These are phyloP conservation scores for Lithospermum erythrorhizon DNA, from an alignment of 257 asterid species.

Conservation along the genomic window DNA sequence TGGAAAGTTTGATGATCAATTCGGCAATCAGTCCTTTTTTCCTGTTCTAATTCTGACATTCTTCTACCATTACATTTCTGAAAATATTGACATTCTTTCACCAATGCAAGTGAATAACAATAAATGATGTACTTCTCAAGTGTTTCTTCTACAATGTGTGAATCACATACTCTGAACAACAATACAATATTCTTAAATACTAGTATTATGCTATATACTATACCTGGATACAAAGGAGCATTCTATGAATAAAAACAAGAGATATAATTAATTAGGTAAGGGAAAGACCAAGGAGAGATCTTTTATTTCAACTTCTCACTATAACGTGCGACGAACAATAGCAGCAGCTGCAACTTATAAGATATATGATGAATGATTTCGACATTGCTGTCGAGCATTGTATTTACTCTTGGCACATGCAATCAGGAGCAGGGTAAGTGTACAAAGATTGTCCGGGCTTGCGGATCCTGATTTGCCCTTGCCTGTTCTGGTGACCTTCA, in stretches of 20 bases:
- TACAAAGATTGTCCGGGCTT: constrained; percentile 66
- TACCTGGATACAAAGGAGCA: background rate
- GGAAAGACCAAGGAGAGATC: background rate
- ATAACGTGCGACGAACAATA: background rate
- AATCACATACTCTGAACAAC: background rate
- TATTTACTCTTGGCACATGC: constrained; percentile 65
- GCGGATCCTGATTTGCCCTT: constrained; percentile 70
- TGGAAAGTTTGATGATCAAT: no score
- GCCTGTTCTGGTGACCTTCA: constrained; percentile 71
- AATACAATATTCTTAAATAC: background rate
- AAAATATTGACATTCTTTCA: no score
- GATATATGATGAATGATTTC: background rate
- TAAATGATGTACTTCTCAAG: background rate
- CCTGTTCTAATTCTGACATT: no score
- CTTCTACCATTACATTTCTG: no score
- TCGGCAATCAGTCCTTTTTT: no score
- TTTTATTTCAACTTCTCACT: background rate
- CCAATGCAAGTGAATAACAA: background rate
- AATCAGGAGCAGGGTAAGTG: constrained; percentile 91
- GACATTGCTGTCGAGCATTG: background rate
- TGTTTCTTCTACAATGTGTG: background rate
- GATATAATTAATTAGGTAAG: no score
- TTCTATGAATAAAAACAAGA: background rate
- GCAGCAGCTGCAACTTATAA: background rate
- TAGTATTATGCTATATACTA: background rate